These are phyloP conservation scores for Candida methanosorbosa DNA, from an alignment of 805 yeast genomes.

Conservation along the genomic window DNA sequence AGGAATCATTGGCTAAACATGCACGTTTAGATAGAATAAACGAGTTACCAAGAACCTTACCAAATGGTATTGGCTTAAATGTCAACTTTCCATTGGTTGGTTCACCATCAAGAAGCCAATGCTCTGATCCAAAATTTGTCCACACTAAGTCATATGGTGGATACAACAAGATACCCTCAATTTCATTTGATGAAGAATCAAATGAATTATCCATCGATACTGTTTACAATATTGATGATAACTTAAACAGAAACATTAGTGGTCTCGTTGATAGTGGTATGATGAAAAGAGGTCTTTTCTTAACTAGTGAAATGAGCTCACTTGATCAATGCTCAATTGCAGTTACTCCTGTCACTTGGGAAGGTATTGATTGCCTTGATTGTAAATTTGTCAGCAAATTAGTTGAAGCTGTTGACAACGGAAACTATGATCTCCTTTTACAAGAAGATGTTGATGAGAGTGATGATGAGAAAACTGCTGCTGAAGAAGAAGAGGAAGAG, in stretches of 20 bases:
- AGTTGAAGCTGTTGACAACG: no score
- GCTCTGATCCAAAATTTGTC: slow-evolving; percentile 33
- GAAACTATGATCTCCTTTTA: no score
- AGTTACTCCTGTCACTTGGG: slow-evolving; percentile 14
- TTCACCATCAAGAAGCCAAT: slow-evolving; percentile 17
- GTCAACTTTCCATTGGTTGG: slow-evolving; percentile 39
- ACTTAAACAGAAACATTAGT: slow-evolving; percentile 3
- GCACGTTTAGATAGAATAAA: slow-evolving; percentile 6
- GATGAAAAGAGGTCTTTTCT: background rate
- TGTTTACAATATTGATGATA: slow-evolving; percentile 10
- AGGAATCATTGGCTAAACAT: slow-evolving; percentile 3
- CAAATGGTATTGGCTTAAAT: slow-evolving; percentile 38
- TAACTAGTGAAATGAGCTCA: slow-evolving; percentile 10
- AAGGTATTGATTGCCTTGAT: slow-evolving; percentile 12
- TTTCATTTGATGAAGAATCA: slow-evolving; percentile 4
- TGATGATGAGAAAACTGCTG: no score
- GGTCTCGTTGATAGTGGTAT: no score
- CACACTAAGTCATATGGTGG: slow-evolving; percentile 39
- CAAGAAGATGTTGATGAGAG: no score
- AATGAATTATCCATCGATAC: slow-evolving; percentile 6
- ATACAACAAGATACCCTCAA: slow-evolving; percentile 12
- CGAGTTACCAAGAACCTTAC: slow-evolving; percentile 26
- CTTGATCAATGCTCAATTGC: slow-evolving; percentile 11
- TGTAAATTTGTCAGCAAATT: no score
- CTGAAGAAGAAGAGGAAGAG: no score